These are phyloP conservation scores for Lolium rigidum DNA, from an alignment of 176 grass and related monocot species.

Conservation along the genomic window DNA sequence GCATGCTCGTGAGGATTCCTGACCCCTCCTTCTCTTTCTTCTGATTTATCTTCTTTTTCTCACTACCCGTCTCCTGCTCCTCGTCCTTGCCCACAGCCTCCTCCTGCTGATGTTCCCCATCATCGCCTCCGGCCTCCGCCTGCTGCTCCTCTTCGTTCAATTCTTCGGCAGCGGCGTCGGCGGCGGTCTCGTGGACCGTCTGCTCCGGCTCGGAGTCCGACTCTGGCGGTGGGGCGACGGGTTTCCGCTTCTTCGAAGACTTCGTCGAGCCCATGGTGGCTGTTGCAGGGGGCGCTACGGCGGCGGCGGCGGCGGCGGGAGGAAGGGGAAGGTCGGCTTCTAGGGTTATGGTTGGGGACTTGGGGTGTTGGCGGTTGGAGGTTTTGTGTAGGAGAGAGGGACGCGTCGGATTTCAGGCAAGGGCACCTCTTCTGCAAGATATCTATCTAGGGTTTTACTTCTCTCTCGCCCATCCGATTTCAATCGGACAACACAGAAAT, in stretches of 20 bases:
- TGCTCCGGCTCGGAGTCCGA: conserved; percentile 50
- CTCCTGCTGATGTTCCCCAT: not conserved
- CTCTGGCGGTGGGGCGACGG: conserved; percentile 31
- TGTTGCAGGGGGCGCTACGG: not conserved
- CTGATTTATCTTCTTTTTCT: not conserved
- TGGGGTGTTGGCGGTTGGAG: conserved; percentile 11
- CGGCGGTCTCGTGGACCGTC: conserved; percentile 30
- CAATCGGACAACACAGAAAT: not conserved
- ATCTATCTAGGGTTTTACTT: not conserved
- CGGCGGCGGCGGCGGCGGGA: conserved; percentile 19
- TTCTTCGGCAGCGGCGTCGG: conserved; percentile 15
- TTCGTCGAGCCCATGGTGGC: conserved; percentile 33
- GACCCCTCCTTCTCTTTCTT: conserved; percentile 25
- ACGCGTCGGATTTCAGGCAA: not conserved
- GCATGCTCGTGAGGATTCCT: conserved; percentile 55
- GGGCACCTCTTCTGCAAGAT: not conserved
- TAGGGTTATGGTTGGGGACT: conserved; percentile 29
- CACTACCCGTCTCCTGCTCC: not conserved
- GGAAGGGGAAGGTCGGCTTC: conserved; percentile 19
- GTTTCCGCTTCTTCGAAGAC: conserved; percentile 51
- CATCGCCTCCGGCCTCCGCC: not conserved
- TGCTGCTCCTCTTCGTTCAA: conserved; percentile 9
- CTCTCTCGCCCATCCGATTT: not conserved
- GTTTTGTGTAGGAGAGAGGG: not conserved
- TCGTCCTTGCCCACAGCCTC: not conserved